phyloP scores from a whole-genome alignment of 176 grass and related monocot genomes.

The Bonia amplexicaulis region DNA sequence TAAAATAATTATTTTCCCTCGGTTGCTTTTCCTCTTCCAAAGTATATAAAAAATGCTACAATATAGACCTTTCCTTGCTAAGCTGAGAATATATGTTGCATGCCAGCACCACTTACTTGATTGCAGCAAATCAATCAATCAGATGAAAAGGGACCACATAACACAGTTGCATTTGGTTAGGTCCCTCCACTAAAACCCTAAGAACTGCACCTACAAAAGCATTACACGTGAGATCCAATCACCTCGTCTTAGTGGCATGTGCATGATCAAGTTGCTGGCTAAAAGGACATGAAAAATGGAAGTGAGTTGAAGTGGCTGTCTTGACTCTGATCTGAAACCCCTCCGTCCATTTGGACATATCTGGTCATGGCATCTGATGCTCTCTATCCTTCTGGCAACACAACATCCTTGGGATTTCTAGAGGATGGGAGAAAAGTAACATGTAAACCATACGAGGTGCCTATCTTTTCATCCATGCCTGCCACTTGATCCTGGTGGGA shows the following conservation, averaged over 20 bases:
- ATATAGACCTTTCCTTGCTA: not conserved
- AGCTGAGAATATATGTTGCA: not conserved
- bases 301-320: not conserved
- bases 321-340: not conserved
- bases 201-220: not conserved
- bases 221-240: not conserved
- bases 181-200: not conserved
- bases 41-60: not conserved
- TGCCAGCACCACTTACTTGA: not conserved
- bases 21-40: not conserved
- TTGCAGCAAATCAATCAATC: slow-evolving; percentile 4
- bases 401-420: not conserved
- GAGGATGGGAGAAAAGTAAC: not conserved
- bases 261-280: not conserved
- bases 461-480: not conserved
- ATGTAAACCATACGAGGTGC: not conserved
- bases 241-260: not conserved
- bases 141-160: not conserved
- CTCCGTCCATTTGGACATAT: not conserved
- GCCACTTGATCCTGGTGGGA: not conserved
- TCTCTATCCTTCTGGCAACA: not conserved
- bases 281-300: not conserved
- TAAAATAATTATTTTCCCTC: not conserved
- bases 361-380: not conserved
- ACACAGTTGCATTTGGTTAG: slow-evolving; percentile 5